Conservation (phyloP, 257 asterid species). For the Solanum verrucosum region DNA sequence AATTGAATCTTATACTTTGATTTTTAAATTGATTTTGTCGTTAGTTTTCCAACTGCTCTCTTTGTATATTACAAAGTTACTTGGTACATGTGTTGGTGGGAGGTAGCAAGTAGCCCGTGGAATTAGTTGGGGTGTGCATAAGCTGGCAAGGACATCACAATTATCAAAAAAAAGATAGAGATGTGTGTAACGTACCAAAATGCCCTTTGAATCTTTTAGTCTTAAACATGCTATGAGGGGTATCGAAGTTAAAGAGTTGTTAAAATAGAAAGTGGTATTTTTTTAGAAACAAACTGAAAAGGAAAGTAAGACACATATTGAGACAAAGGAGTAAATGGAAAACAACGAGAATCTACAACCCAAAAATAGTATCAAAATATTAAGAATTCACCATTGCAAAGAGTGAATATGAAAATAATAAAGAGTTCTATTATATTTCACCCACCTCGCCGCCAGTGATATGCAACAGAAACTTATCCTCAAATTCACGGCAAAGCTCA, state of each 20-base stretch:
- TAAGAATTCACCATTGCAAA: neutral
- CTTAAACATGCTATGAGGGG: neutral
- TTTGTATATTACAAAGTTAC: neutral
- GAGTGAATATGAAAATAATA: neutral
- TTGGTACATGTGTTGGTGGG: neutral
- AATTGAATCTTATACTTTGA: neutral
- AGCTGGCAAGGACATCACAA: neutral
- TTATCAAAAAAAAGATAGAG: neutral
- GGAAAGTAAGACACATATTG: neutral
- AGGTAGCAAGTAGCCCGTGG: neutral
- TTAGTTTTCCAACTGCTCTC: neutral
- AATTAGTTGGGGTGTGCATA: neutral
- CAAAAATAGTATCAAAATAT: neutral
- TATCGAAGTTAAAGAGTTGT: neutral
- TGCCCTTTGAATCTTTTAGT: neutral
- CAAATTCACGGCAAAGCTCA: constrained; percentile 99
- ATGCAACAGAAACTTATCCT: constrained; percentile 98
- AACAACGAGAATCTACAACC: neutral
- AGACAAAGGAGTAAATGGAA: neutral
- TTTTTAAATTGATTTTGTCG: neutral
- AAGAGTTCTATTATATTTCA: neutral
- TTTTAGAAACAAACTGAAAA: neutral
- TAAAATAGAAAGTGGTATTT: neutral
- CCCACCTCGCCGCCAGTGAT: constrained; percentile 86
- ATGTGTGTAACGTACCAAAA: neutral